phyloP scores from a whole-genome alignment of 176 grass and related monocot genomes.

The Carex pumila region DNA sequence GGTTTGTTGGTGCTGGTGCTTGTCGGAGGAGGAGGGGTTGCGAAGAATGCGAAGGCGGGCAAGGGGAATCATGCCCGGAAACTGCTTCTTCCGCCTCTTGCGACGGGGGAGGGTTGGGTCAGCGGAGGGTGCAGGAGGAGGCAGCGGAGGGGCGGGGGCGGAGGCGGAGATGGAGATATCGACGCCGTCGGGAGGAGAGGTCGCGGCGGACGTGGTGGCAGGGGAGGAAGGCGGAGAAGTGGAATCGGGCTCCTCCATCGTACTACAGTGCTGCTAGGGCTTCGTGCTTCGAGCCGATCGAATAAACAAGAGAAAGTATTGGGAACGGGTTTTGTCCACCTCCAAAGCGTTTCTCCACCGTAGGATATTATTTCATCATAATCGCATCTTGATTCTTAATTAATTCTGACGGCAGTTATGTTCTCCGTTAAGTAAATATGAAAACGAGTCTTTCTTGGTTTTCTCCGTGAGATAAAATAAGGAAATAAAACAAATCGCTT shows the following conservation, averaged over 20 bases:
- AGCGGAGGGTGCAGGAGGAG: constrained; percentile 26
- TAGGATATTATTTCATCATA: no score
- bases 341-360: no score
- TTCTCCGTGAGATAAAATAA: no score
- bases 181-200: constrained; percentile 6
- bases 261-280: neutral
- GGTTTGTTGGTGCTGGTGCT: constrained; percentile 26
- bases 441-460: no score
- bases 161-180: neutral
- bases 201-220: neutral
- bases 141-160: constrained; percentile 24
- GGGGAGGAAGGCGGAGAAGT: constrained; percentile 43
- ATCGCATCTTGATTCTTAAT: no score
- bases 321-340: no score
- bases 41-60: constrained; percentile 50
- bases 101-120: constrained; percentile 30
- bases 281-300: neutral
- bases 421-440: no score
- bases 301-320: neutral
- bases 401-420: no score
- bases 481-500: no score
- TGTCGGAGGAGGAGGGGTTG: constrained; percentile 26
- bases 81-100: constrained; percentile 94
- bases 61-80: constrained; percentile 83
- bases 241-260: constrained; percentile 55